Percentiles rank a stretch among this genome's conserved stretches.
phyloP scores from a whole-genome alignment of 768 basidiomycete genomes.

The Amanita pallidorosea region DNA sequence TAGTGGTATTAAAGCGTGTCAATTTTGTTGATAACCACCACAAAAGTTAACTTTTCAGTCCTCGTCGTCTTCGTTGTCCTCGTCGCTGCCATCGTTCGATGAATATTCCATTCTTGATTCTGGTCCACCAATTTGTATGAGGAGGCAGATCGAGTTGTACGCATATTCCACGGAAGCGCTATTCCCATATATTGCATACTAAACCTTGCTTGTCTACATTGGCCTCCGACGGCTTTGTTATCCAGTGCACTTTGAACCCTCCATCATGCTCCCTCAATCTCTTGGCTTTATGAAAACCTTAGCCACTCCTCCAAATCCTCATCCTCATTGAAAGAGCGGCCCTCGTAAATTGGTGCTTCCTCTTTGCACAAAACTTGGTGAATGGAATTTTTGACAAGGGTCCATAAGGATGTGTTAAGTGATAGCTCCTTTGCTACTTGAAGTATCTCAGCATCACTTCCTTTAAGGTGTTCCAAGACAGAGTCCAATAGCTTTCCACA shows the following conservation, averaged over 20 bases:
- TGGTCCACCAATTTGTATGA: neutral
- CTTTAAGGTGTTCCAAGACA: slow-evolving; percentile 16
- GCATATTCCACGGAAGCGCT: neutral
- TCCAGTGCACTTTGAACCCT: neutral
- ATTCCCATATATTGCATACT: neutral
- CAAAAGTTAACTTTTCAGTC: no score
- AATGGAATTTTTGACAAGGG: slow-evolving; percentile 8
- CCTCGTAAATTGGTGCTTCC: no score
- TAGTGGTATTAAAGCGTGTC: no score
- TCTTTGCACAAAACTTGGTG: neutral
- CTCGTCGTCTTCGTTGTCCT: no score
- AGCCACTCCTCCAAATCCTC: no score
- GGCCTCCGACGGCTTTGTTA: neutral
- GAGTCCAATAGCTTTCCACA: no score
- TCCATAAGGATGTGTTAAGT: slow-evolving; percentile 11
- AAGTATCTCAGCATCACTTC: slow-evolving; percentile 16
- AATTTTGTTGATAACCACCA: no score
- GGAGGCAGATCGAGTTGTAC: neutral
- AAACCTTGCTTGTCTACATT: neutral
- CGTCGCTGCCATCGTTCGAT: no score
- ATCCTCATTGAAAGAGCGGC: neutral
- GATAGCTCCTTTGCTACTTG: slow-evolving; percentile 11
- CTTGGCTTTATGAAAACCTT: no score
- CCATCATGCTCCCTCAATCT: neutral
- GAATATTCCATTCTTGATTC: neutral